Evolutionary conservation across 1,284 basidiomycete species (phyloP).

Genomic region (Ganoderma multipileum): DNA sequence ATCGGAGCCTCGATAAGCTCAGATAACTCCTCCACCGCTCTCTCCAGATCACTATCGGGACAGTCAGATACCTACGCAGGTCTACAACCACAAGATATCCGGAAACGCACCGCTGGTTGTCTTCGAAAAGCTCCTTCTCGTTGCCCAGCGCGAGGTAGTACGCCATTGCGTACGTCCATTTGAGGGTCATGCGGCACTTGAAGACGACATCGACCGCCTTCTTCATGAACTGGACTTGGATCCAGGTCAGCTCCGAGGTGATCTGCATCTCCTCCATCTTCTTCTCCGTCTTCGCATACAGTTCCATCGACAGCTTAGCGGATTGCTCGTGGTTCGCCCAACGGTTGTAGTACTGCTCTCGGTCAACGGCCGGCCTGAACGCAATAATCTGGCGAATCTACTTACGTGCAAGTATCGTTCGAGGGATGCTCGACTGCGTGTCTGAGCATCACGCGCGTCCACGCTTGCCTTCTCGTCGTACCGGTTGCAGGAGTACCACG

Average conservation of each 20-base stretch:
- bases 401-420: constrained; percentile 96
- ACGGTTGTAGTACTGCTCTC: constrained; percentile 91
- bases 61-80: constrained; percentile 11
- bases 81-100: constrained; percentile 3
- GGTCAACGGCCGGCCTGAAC: constrained; percentile 9
- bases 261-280: constrained; percentile 99
- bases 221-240: constrained; percentile 98
- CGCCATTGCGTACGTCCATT: constrained; percentile 99
- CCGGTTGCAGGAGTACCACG: constrained; percentile 98
- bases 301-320: constrained; percentile 91
- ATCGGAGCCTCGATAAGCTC: constrained; percentile 92
- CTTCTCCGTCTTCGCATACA: constrained; percentile 96
- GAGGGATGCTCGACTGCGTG: constrained; percentile 85
- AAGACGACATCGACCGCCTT: constrained; percentile 94
- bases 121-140: constrained; percentile 95
- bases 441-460: constrained; percentile 91
- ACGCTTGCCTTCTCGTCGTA: constrained; percentile 94
- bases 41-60: constrained; percentile 82
- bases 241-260: constrained; percentile 92
- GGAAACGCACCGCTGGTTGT: constrained; percentile 83
- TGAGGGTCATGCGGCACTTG: constrained; percentile 93
- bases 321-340: constrained; percentile 99
- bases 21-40: constrained; percentile 93
- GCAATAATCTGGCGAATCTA: constrained; percentile 26
- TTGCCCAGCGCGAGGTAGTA: constrained; percentile 92